Base-by-base conservation (phyloP, 768 basidiomycete species). In the Suillus plorans region DNA sequence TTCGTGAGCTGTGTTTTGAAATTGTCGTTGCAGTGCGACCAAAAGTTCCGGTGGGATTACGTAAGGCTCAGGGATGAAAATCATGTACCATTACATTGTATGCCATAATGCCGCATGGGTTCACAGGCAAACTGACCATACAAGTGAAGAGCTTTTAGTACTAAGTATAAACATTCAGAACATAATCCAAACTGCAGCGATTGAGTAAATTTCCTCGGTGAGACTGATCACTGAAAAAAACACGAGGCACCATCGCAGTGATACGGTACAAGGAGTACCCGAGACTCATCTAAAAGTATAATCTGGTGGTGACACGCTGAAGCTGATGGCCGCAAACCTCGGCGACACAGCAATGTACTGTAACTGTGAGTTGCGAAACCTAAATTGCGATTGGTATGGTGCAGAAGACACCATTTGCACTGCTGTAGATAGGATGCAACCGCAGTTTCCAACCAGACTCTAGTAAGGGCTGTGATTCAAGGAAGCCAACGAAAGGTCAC, bases 1-100 rank as follows among this genome's bases (percentile, higher is more conserved):
- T 42, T 59, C 18, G 25, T 20, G 28, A 59, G 58, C 41, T 58
- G 57, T 28, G 53, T 55, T 55, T 55, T 55, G 34, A 55, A 55
- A 55, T 55, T 53, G 31, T 41, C 22, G 58, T 59, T 59, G 58
- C 58, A 42, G 58, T 59, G 58, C 58, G 6, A 59, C 58, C 58
- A 59, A 59, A 59, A 39, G 58, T 7, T 42, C 58, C 58, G 58
- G 3, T 42, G 4, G 2, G 10, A 7, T 59, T 59, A 59, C 20
- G 12, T 59, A 59, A 59, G 12, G 39, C 16, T 25, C 22, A 41
- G 37, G 36, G 22, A 58, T 58, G 20, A 16, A 57, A 52, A 52
- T 52, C 50, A 52, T 53, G 25, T 28, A 52, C 10, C 52, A 53
- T 53, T 49, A 47, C 45, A 47, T 22, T 37, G 53, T 55, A 52